Evolutionary conservation across 2,329 filamentous ascomycete species (phyloP).

Genomic region (Exophiala alcalophila): DNA sequence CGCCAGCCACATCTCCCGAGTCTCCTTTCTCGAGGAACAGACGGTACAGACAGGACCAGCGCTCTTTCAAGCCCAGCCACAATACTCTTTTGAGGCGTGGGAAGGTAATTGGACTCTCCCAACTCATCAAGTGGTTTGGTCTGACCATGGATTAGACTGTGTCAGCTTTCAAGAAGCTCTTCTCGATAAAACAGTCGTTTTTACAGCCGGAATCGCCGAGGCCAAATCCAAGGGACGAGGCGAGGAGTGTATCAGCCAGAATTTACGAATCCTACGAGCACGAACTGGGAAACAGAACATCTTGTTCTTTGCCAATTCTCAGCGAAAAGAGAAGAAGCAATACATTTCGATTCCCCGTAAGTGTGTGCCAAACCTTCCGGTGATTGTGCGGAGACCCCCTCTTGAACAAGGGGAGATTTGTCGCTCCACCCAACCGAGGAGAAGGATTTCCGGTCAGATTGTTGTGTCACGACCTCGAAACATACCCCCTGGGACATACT

Average conservation of each 20-base stretch:
- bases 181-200: conserved; percentile 39
- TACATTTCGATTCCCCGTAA: conserved; percentile 42
- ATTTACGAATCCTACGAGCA: conserved; percentile 40
- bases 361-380: conserved; percentile 5
- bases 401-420: not conserved
- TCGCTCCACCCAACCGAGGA: too few species aligned
- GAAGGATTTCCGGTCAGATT: too few species aligned
- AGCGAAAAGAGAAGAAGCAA: conserved; percentile 40
- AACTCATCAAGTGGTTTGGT: too few species aligned
- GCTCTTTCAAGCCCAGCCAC: conserved; percentile 41
- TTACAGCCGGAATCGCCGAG: conserved; percentile 43
- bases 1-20: conserved; percentile 36
- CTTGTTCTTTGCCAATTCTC: conserved; percentile 44
- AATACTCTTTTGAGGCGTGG: conserved; percentile 45
- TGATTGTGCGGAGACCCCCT: not conserved
- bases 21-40: conserved; percentile 45
- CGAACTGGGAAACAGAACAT: conserved; percentile 38
- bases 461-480: too few species aligned
- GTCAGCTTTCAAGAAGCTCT: conserved; percentile 42
- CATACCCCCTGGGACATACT: too few species aligned
- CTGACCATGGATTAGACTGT: conserved; percentile 36
- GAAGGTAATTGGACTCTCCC: conserved; percentile 36
- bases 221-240: conserved; percentile 45
- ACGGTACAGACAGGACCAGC: conserved; percentile 41
- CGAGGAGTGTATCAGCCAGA: conserved; percentile 46